Base-by-base conservation (phyloP, 2,329 filamentous ascomycete species). In the Zopfia rhizophila region DNA sequence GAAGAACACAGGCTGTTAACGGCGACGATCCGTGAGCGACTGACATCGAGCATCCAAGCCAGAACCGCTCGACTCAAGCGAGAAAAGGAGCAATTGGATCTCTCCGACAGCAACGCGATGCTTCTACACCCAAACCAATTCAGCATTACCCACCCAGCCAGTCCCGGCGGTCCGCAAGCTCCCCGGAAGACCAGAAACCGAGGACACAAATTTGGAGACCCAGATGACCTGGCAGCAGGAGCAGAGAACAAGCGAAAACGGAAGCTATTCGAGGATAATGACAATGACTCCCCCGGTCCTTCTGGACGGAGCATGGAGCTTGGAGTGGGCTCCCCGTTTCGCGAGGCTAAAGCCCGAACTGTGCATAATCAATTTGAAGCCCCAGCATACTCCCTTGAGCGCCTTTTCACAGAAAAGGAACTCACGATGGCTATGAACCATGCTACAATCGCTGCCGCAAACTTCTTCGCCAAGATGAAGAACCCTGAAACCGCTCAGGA, bases 381-480 rank as follows among this genome's bases (percentile, higher is more conserved):
- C 6, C 75, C 82, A 2, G 75, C 79, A 4, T 86, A 85, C 68
- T 84, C 82, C 6, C 78, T 87, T 45, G 79, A 86, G 44, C 78
- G 80, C n/a, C 75, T 87, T 12, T 87, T 87, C 63, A 87, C 83
- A 3, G 84, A 87, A 51, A 87, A 86, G 71, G 84, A 87, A 66
- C 77, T 87, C 40, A 79, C 79, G 38, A 75, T 83, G 65, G 81
- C 83, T 43, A 83, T 82, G 49, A 84, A 85, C 56, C 78, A 80
- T 32, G 84, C 84, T 3, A 81, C 83, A 38, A 75, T 81, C 21
- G 83, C 83, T 4, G 80, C 85, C 1, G 77, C 80, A 27, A 68
- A 78, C 49, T 78, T 79, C 69, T 85, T 87, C 66, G 77, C 82
- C 43, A 81, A 82, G 44, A 81, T 81, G 60, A 68, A 72, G 60